Percentiles rank a stretch among this genome's conserved stretches.
These are phyloP conservation scores for Tetraselmis striata DNA, from an alignment of 139 green algal species.

Conservation along the genomic window DNA sequence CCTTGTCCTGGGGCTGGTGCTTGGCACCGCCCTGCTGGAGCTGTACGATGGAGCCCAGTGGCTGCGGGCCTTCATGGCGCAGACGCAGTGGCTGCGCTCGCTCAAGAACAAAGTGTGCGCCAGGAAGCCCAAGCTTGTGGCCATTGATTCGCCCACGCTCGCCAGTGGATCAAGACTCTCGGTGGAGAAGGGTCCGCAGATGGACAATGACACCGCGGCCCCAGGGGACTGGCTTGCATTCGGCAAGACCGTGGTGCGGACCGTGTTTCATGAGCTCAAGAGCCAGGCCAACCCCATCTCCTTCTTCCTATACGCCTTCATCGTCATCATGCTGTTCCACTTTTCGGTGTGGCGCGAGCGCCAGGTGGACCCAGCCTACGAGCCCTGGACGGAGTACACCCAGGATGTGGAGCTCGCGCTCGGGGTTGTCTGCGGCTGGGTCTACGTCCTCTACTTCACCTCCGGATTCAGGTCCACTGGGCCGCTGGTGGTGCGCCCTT, in stretches of 20 bases:
- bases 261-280: not conserved
- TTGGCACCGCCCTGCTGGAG: not conserved
- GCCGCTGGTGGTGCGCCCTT: not conserved
- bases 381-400: not conserved
- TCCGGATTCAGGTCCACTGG: not conserved
- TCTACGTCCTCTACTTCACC: not conserved
- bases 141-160: not conserved
- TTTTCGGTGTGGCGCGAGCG: not conserved
- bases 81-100: not conserved
- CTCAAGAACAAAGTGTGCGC: no score
- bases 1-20: not conserved
- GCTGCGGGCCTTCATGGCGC: not conserved
- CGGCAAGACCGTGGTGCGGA: not conserved
- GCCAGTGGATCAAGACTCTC: no score
- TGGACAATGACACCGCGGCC: not conserved
- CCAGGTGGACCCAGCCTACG: not conserved
- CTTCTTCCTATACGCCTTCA: not conserved
- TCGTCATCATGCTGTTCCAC: not conserved
- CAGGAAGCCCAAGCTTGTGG: not conserved
- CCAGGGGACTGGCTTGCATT: no score
- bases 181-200: no score
- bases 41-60: not conserved
- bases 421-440: not conserved
- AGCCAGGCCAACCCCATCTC: not conserved
- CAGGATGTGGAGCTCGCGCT: slow-evolving; percentile 3